Evolutionary conservation across 2,329 filamentous ascomycete genomes (phyloP), one percentile per base, ranked within the genome.

Genomic region (Botrytis sinoallii): DNA sequence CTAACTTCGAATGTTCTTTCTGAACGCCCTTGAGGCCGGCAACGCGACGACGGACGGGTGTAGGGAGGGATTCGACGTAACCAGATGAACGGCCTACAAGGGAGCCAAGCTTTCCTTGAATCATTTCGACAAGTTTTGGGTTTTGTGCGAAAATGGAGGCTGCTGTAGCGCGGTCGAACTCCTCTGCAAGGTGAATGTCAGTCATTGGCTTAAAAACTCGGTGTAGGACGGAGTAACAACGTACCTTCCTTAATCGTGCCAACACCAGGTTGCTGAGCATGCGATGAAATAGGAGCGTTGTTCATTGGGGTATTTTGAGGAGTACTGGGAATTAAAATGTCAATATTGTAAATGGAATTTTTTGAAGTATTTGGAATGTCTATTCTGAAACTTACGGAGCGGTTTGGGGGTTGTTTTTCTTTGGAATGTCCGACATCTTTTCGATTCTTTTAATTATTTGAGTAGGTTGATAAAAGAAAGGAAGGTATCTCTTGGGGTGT

Each of bases 1-100:
- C 97, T 80, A 99, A 91, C 86, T 98, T 98, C 75, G 95, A 93
- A 86, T 99, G 96, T 81, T 98, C 95, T 85, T 98, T 98, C 86
- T 99, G 96, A 79, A 99, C 94, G 79, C 95, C 97, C 87, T 98
- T 98, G 76, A 99, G 88, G 79, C 96, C 97, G 76, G 95, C 91
- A 77, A 99, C 95, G 82, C 96, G 95, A 83, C 93, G 93, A 84
- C 95, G 94, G 80, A 99, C 95, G 75, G 92, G 90, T 74, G 91
- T 87, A 75, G 96, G 96, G 29, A 99, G 92, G 38, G 93, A 97
- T 88, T 99, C 96, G 83, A 99, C 94, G 85, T 99, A 99, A 80
- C 96, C 96, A 73, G 96, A 99, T 70, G 97, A 97, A 79, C 93
- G 92, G 81, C 96, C 96, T 81, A 99, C 93, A 75, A 99, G 92